Percentiles rank a stretch among this genome's conserved stretches.
Conservation (phyloP, 768 basidiomycete species). For the Cytidiella melzeri region DNA sequence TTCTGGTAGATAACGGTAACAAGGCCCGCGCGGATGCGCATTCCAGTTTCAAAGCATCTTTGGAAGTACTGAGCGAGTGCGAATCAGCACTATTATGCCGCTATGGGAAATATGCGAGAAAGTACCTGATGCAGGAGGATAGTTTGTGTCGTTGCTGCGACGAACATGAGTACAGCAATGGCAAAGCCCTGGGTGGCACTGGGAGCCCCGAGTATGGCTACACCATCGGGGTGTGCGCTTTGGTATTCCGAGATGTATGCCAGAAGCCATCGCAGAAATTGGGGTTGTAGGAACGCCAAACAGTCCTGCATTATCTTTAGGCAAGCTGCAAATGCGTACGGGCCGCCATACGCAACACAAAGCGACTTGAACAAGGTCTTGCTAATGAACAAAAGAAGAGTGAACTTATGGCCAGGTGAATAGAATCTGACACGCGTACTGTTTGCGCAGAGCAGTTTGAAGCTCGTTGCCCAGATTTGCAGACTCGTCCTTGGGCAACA, state of each 20-base stretch:
- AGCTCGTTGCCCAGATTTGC: slow-evolving; percentile 59
- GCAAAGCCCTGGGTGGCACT: slow-evolving; percentile 62
- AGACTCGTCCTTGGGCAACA: slow-evolving; percentile 65
- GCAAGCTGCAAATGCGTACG: slow-evolving; percentile 53
- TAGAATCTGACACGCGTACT: slow-evolving; percentile 39
- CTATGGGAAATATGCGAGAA: background rate
- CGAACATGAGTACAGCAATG: slow-evolving; percentile 76
- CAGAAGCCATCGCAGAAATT: slow-evolving; percentile 74
- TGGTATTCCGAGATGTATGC: slow-evolving; percentile 80
- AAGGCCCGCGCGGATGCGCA: slow-evolving; percentile 90
- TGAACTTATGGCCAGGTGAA: background rate
- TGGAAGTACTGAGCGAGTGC: slow-evolving; percentile 66
- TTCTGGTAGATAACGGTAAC: slow-evolving; percentile 84
- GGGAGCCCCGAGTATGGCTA: slow-evolving; percentile 22
- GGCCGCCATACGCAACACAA: slow-evolving; percentile 70
- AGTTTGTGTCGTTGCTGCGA: slow-evolving; percentile 72
- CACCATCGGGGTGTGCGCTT: slow-evolving; percentile 30
- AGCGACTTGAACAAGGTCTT: slow-evolving; percentile 69
- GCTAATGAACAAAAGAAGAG: slow-evolving; percentile 26
- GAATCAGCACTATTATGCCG: background rate
- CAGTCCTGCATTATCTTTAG: slow-evolving; percentile 79
- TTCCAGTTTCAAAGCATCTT: slow-evolving; percentile 74
- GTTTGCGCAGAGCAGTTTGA: slow-evolving; percentile 51
- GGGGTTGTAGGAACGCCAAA: slow-evolving; percentile 81
- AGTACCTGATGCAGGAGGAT: slow-evolving; percentile 72